Percentiles rank a stretch among this genome's conserved stretches.
Conservation (phyloP, 495 filamentous ascomycete genomes). For the Chaetomium fimeti region DNA sequence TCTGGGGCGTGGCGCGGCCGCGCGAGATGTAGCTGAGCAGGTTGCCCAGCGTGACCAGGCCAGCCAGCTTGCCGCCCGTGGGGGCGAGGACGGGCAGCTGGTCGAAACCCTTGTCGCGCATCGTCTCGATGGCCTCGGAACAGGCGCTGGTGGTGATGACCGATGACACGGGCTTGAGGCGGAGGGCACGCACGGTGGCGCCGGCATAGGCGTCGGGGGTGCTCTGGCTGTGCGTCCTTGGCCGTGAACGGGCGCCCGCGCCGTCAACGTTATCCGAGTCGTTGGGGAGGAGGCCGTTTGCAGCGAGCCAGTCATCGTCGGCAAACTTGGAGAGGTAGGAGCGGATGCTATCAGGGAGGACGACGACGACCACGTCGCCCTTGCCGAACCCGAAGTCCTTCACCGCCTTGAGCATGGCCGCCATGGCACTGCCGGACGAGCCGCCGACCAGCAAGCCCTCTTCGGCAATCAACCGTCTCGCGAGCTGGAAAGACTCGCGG, state of each 20-base stretch:
- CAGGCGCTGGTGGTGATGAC: constrained; percentile 66
- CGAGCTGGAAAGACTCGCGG: constrained; percentile 83
- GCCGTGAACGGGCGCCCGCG: constrained; percentile 18
- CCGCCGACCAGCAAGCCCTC: constrained; percentile 94
- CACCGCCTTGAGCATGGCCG: constrained; percentile 74
- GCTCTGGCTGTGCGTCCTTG: constrained; percentile 34
- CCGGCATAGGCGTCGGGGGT: constrained; percentile 59
- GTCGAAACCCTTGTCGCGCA: constrained; percentile 96
- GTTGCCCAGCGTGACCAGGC: constrained; percentile 91
- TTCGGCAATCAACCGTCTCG: constrained; percentile 85
- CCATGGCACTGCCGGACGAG: constrained; percentile 89
- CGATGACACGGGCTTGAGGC: constrained; percentile 89
- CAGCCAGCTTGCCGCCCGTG: constrained; percentile 69
- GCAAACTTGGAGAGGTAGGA: constrained; percentile 99
- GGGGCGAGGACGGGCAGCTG: constrained; percentile 85
- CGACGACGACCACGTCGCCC: constrained; percentile 81
- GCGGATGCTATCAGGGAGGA: constrained; percentile 92
- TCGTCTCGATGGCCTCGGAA: constrained; percentile 86
- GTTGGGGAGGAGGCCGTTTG: constrained; percentile 76
- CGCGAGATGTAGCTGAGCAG: constrained; percentile 84
- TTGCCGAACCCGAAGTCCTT: constrained; percentile 71
- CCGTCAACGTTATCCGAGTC: constrained; percentile 46
- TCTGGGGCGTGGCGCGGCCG: constrained; percentile 69
- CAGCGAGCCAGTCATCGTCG: constrained; percentile 96
- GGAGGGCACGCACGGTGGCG: constrained; percentile 74